Percentiles rank a stretch among this genome's conserved stretches.
phyloP scores from a whole-genome alignment of 2,329 filamentous ascomycete species.

The Trichoderma brevicompactum region DNA sequence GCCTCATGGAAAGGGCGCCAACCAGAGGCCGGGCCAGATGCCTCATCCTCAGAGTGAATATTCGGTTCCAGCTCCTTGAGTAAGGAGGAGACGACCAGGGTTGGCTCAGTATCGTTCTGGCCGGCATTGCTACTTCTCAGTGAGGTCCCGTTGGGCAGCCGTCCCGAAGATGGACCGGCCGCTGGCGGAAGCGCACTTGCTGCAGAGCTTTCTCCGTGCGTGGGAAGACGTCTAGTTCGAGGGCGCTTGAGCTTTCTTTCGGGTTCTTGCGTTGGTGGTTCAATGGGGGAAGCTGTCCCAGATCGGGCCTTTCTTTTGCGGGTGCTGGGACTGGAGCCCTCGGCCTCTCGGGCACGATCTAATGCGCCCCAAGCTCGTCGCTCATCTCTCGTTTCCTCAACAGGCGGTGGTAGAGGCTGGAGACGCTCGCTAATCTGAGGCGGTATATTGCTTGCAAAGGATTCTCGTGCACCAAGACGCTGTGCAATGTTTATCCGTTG shows the following conservation, averaged over 20 bases:
- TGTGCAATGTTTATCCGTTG: slow-evolving; percentile 81
- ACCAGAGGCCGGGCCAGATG: slow-evolving; percentile 34
- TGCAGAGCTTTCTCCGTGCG: slow-evolving; percentile 52
- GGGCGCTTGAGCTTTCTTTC: slow-evolving; percentile 88
- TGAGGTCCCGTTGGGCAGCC: slow-evolving; percentile 34
- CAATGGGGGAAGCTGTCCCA: slow-evolving; percentile 70
- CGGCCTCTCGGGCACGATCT: slow-evolving; percentile 77
- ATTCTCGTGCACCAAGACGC: slow-evolving; percentile 73
- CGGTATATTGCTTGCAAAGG: slow-evolving; percentile 68
- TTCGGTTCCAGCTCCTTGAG: slow-evolving; percentile 83
- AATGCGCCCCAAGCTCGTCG: slow-evolving; percentile 87
- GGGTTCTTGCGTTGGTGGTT: slow-evolving; percentile 66
- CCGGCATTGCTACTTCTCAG: slow-evolving; percentile 34
- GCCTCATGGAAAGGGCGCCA: slow-evolving; percentile 43
- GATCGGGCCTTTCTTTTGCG: slow-evolving; percentile 78
- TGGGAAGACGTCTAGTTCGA: slow-evolving; percentile 70
- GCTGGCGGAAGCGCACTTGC: slow-evolving; percentile 44
- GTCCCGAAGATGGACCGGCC: slow-evolving; percentile 38
- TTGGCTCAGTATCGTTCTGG: slow-evolving; percentile 60
- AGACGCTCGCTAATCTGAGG: slow-evolving; percentile 64
- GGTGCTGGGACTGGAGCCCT: slow-evolving; percentile 56
- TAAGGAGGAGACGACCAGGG: slow-evolving; percentile 83
- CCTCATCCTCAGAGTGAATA: slow-evolving; percentile 62
- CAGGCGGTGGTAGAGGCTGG: slow-evolving; percentile 59
- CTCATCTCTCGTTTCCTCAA: slow-evolving; percentile 80